Evolutionary conservation across 208 protist genomes (phyloP).

Genomic region (Wallacemonas sp.): DNA sequence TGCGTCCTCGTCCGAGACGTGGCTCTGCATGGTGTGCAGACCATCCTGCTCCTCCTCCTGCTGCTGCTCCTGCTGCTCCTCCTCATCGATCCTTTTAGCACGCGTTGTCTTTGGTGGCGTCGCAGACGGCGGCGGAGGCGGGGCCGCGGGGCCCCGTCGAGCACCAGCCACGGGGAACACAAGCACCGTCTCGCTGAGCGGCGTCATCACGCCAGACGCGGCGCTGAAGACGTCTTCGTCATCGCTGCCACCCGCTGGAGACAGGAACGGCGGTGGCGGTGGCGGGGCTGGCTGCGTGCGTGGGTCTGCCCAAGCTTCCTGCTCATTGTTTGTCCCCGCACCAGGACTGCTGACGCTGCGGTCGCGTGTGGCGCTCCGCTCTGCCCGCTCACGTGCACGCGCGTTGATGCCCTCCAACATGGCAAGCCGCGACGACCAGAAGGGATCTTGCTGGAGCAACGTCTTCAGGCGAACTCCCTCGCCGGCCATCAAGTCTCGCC

Average conservation of each 20-base stretch:
- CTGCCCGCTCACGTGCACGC: constrained; percentile 11
- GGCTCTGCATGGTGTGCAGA: constrained; percentile 2
- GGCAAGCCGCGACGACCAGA: constrained; percentile 24
- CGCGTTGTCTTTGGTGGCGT: neutral
- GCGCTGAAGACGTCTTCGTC: constrained; percentile 15
- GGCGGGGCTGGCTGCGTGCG: neutral
- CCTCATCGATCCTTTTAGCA: too few relatives aligned
- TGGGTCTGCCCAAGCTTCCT: neutral
- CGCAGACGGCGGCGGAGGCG: neutral
- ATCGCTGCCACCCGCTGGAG: too few relatives aligned
- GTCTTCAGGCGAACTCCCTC: constrained; percentile 22
- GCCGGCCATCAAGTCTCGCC: constrained; percentile 19
- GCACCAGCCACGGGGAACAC: constrained; percentile 11
- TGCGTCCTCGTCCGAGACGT: neutral
- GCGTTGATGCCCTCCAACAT: constrained; percentile 23
- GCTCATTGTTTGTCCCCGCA: neutral
- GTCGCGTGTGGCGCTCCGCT: neutral
- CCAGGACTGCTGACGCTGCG: neutral
- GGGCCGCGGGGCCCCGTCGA: neutral
- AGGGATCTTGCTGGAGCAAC: constrained; percentile 27
- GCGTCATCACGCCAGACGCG: constrained; percentile 11
- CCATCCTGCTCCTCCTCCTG: neutral
- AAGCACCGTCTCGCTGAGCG: constrained; percentile 23
- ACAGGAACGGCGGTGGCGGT: neutral
- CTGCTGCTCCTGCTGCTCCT: neutral